Base-by-base conservation (phyloP, 2,329 filamentous ascomycete species). In the Fusarium sp. region DNA sequence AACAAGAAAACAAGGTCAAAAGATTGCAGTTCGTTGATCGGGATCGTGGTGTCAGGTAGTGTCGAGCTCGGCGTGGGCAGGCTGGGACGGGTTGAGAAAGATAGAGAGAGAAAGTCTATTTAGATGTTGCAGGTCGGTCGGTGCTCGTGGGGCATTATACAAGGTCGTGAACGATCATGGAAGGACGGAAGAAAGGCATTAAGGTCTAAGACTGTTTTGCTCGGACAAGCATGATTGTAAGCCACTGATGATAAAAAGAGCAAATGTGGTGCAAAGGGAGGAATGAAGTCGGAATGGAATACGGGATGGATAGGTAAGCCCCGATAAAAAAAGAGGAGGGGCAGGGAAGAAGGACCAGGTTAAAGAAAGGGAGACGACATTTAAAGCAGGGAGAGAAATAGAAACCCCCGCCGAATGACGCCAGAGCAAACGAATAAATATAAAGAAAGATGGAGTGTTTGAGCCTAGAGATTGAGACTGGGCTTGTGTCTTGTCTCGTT, bases 121-220 rank as follows among this genome's bases (percentile, higher is more conserved):
- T 69, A 72, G 58, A 75, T 70, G 34, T 73, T 50, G 66, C 71
- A 69, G 74, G 58, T 77, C 55, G 74, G 54, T 76, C 51, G 76
- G 62, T 70, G 58, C 63, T 76, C 72, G 75, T 77, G 56, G 68
- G 54, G 72, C 76, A 78, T 78, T 78, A 78, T 77, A 68, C 70
- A 72, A 72, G 61, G 73, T 76, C 75, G 76, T 78, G 64, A 76
- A 68, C 52, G 67, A 78, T 78, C 75, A 68, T 77, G 47, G 66
- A 63, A 78, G 57, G 65, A 70, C 63, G 73, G 65, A 63, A 74
- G 65, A 73, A 78, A 76, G 65, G 76, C 66, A 78, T 78, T 77
- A 78, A 78, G 64, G 69, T 75, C 75, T 76, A 77, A 72, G 68
- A 73, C 70, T 75, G 68, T 67, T 70, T 72, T 71, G 70, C 51